These are phyloP conservation scores for Ceratocystiopsis sp. DNA, from an alignment of 2,329 filamentous ascomycete species.

Conservation along the genomic window DNA sequence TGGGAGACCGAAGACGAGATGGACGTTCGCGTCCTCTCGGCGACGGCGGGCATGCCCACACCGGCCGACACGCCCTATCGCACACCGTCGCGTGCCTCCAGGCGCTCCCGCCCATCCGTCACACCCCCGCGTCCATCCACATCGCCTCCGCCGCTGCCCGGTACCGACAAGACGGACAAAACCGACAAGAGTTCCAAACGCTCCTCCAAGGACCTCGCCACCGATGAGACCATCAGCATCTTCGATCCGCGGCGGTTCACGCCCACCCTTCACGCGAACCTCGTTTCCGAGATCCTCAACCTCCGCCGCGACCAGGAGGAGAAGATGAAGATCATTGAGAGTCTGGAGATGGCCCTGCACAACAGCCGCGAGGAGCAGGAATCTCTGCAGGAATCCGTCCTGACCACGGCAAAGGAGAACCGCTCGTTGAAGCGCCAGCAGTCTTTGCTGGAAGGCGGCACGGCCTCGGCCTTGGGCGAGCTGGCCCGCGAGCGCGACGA, in stretches of 20 bases:
- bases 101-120: conserved; percentile 45
- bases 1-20: conserved; percentile 51
- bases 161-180: conserved; percentile 24
- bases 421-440: conserved; percentile 73
- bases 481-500: conserved; percentile 75
- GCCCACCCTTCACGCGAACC: conserved; percentile 80
- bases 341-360: conserved; percentile 60
- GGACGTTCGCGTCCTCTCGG: conserved; percentile 34
- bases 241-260: conserved; percentile 88
- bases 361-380: conserved; percentile 59
- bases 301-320: conserved; percentile 80
- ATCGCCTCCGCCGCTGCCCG: conserved; percentile 36
- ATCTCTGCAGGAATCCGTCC: conserved; percentile 41
- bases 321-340: conserved; percentile 73
- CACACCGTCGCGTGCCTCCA: conserved; percentile 48
- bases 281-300: conserved; percentile 85
- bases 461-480: conserved; percentile 69
- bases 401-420: conserved; percentile 54
- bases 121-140: conserved; percentile 45
- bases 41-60: conserved; percentile 37
- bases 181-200: conserved; percentile 30
- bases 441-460: conserved; percentile 72
- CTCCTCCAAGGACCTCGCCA: conserved; percentile 38
- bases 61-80: conserved; percentile 57
- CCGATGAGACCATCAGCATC: conserved; percentile 53